These are phyloP conservation scores for Penicillium dipodomyicola DNA, from an alignment of 495 filamentous ascomycete species.

Conservation along the genomic window DNA sequence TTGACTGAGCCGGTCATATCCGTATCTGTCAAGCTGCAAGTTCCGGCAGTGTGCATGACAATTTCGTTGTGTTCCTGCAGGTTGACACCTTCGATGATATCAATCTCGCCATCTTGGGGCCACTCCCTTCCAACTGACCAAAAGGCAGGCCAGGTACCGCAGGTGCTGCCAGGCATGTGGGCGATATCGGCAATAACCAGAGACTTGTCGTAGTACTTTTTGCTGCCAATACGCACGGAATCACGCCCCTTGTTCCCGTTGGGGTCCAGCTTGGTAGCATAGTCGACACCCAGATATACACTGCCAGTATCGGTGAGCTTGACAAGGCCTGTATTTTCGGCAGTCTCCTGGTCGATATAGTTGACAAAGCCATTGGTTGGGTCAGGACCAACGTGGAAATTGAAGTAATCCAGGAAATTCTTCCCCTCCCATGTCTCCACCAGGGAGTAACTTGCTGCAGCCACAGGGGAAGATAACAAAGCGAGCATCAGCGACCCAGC, in stretches of 20 bases:
- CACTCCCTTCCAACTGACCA: conserved; percentile 76
- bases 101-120: conserved; percentile 81
- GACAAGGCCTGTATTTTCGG: conserved; percentile 56
- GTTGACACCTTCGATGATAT: conserved; percentile 90
- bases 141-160: conserved; percentile 73
- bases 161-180: conserved; percentile 70
- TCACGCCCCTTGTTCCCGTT: conserved; percentile 53
- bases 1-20: conserved; percentile 48
- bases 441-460: conserved; percentile 39
- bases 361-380: conserved; percentile 70
- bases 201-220: conserved; percentile 63
- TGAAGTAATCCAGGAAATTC: conserved; percentile 53
- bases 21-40: conserved; percentile 58
- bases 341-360: conserved; percentile 57
- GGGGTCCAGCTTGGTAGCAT: conserved; percentile 34
- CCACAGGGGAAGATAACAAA: conserved; percentile 18
- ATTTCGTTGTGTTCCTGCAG: conserved; percentile 60
- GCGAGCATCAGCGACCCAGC: conserved; percentile 32
- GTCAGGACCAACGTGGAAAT: conserved; percentile 51
- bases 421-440: conserved; percentile 44
- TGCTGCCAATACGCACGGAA: conserved; percentile 67
- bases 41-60: conserved; percentile 69
- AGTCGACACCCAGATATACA: conserved; percentile 54
- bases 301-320: conserved; percentile 49
- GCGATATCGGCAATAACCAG: conserved; percentile 71